Evolutionary conservation across 2,329 filamentous ascomycete species (phyloP).

Genomic region (Chaetomiaceae sp.): DNA sequence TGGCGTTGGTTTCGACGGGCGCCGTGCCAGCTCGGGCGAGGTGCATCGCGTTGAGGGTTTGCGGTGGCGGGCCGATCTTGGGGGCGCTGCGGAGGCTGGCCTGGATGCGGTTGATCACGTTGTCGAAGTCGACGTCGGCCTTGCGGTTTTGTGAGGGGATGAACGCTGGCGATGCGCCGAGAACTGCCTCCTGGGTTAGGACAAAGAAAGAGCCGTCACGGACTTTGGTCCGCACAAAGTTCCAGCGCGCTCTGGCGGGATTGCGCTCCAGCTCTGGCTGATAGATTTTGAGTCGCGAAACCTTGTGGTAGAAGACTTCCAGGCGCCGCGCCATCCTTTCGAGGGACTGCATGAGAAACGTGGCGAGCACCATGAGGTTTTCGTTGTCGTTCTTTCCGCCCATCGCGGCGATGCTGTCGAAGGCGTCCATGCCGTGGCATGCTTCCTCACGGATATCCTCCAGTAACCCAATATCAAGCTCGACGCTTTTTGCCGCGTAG

Average conservation of each 20-base stretch:
- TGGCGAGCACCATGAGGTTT: constrained; percentile 38
- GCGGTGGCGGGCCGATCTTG: neutral
- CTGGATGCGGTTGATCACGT: constrained; percentile 25
- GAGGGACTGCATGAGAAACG: constrained; percentile 48
- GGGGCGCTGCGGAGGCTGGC: constrained; percentile 19
- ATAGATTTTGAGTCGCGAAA: constrained; percentile 47
- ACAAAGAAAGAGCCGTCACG: constrained; percentile 50
- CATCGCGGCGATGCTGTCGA: constrained; percentile 42
- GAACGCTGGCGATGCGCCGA: constrained; percentile 28
- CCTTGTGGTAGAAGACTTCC: constrained; percentile 48
- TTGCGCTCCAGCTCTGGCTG: constrained; percentile 49
- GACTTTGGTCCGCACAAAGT: constrained; percentile 44
- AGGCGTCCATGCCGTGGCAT: constrained; percentile 52
- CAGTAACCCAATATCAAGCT: constrained; percentile 49
- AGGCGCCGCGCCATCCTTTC: constrained; percentile 51
- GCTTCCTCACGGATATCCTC: constrained; percentile 51
- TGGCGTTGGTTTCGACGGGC: constrained; percentile 34
- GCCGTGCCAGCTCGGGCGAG: constrained; percentile 33
- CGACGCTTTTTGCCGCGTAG: constrained; percentile 46
- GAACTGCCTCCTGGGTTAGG: constrained; percentile 37
- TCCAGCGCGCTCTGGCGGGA: constrained; percentile 50
- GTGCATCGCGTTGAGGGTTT: constrained; percentile 41
- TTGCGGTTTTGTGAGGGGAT: constrained; percentile 30
- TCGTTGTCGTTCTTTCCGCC: constrained; percentile 37
- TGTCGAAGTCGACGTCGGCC: constrained; percentile 40